Conservation (phyloP, 768 basidiomycete species). For the Ephemerocybe angulata region DNA sequence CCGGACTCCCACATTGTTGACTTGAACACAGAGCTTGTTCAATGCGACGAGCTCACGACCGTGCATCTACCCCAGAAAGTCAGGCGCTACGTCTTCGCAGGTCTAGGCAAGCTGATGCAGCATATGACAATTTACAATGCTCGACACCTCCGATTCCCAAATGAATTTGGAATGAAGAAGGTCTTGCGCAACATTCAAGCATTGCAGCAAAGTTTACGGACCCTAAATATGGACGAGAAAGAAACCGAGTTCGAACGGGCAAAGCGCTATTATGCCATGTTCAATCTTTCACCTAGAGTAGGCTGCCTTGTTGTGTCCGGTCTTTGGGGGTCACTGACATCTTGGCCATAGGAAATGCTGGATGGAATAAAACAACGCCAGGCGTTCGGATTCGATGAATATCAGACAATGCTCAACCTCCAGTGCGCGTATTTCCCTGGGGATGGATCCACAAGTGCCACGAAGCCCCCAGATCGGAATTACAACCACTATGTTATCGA, state of each 20-base stretch:
- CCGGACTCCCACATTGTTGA: conserved; percentile 89
- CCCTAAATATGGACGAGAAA: conserved; percentile 56
- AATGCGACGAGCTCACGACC: conserved; percentile 68
- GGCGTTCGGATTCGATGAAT: conserved; percentile 85
- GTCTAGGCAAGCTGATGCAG: conserved; percentile 83
- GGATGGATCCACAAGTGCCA: conserved; percentile 45
- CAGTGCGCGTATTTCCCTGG: conserved; percentile 79
- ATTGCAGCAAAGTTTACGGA: conserved; percentile 86
- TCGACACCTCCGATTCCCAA: conserved; percentile 63
- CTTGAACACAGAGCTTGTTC: conserved; percentile 74
- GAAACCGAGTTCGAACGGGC: conserved; percentile 72
- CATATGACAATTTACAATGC: conserved; percentile 75
- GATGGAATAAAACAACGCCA: conserved; percentile 60
- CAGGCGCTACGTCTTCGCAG: conserved; percentile 81
- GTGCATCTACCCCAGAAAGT: conserved; percentile 60
- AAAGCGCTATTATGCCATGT: conserved; percentile 79
- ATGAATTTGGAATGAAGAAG: conserved; percentile 77
- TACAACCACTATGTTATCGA: conserved; percentile 90
- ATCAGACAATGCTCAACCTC: conserved; percentile 84
- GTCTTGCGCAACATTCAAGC: conserved; percentile 86
- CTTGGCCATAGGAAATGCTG: conserved; percentile 65
- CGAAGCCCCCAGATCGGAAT: conserved; percentile 60
- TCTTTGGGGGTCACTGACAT: neutral
- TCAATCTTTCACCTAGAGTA: conserved; percentile 71
- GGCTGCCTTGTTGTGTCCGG: conserved; percentile 15